Percentiles rank a stretch among this genome's conserved stretches.
Evolutionary conservation across 345 rosid genomes (phyloP).

Genomic region (Abelmoschus esculentus): DNA sequence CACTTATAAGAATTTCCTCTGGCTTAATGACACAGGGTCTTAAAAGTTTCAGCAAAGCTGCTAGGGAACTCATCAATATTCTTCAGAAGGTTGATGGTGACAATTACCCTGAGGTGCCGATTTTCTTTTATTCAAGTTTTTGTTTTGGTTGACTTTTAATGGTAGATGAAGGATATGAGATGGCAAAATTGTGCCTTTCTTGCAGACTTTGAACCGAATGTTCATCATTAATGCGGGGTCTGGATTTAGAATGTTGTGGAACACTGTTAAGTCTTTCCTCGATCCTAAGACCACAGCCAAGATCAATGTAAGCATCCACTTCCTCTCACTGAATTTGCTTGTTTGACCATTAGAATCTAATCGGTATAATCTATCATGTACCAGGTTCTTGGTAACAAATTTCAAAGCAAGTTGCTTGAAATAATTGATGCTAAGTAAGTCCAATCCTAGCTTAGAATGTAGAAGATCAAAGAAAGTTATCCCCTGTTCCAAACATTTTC

Average conservation of each 20-base stretch:
- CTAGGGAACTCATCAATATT: conserved; percentile 76
- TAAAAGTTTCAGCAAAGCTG: conserved; percentile 78
- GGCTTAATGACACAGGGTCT: conserved; percentile 52
- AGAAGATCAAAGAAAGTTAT: not conserved
- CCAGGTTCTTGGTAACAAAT: conserved; percentile 93
- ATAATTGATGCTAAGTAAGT: conserved; percentile 69
- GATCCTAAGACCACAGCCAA: conserved; percentile 96
- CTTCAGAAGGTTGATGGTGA: conserved; percentile 89
- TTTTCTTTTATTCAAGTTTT: not conserved
- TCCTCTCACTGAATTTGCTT: not conserved
- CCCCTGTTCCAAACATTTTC: not conserved
- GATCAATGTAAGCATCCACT: conserved; percentile 57
- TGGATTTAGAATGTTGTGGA: conserved; percentile 99
- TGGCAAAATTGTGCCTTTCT: conserved; percentile 6
- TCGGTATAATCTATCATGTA: not conserved
- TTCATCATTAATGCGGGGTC: conserved; percentile 98
- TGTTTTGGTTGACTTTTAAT: not conserved
- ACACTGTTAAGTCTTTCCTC: conserved; percentile 84
- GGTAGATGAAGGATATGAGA: not conserved
- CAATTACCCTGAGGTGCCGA: conserved; percentile 84
- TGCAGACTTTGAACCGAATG: conserved; percentile 90
- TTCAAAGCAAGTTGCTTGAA: conserved; percentile 91
- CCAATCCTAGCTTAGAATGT: not conserved
- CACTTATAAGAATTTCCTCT: not conserved
- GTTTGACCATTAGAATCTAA: conserved; percentile 12